A percentile compares a stretch with the other conserved stretches of the same genome.
Evolutionary conservation across 177 flowering plant genomes (phyloP).

Genomic region (Vitis hybrid): DNA sequence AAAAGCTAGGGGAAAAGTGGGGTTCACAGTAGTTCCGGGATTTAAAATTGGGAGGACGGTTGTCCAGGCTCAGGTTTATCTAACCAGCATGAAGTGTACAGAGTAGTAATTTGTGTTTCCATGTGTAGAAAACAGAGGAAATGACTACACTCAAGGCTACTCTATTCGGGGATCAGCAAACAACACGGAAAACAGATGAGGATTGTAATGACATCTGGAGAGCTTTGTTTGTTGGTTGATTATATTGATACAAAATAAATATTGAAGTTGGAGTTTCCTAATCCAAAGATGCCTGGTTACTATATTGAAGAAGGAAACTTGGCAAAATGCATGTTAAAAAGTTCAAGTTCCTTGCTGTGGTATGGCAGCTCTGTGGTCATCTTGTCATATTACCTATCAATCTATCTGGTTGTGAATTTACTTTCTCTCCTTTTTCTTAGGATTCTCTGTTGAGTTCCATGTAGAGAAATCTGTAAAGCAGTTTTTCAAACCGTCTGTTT

Average conservation of each 20-base stretch:
- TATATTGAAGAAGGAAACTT: neutral
- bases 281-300: neutral
- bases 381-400: neutral
- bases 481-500: neutral
- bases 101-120: slow-evolving; percentile 20
- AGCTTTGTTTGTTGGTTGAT: neutral
- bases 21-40: slow-evolving; percentile 90
- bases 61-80: slow-evolving; percentile 84
- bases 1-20: slow-evolving; percentile 61
- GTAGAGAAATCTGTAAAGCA: slow-evolving; percentile 21
- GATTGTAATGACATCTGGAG: neutral
- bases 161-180: neutral
- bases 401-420: slow-evolving; percentile 4
- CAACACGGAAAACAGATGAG: neutral
- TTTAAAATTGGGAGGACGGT: slow-evolving; percentile 77
- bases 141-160: neutral
- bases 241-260: neutral
- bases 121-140: slow-evolving; percentile 1
- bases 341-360: slow-evolving; percentile 1
- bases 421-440: neutral
- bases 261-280: neutral
- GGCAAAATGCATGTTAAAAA: neutral
- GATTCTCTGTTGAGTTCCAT: slow-evolving; percentile 7
- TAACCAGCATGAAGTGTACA: slow-evolving; percentile 35
- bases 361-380: slow-evolving; percentile 7